A percentile compares a stretch with the other conserved stretches of the same genome.
phyloP scores from a whole-genome alignment of 208 protist genomes.

The Crithidia sp. region DNA sequence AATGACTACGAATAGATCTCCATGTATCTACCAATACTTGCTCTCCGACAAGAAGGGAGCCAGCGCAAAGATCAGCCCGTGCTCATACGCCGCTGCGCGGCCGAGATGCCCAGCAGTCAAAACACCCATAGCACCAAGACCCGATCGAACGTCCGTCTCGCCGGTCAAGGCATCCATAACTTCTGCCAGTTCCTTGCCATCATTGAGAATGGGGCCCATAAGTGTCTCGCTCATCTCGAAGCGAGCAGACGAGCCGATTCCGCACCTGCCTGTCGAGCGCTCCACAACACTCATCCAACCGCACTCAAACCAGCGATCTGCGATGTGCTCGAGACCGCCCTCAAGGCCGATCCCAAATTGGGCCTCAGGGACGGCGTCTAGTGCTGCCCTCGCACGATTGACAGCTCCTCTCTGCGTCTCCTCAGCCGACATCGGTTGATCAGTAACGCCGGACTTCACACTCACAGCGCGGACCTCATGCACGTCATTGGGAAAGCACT shows the following conservation, averaged over 20 bases:
- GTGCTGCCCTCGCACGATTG: slow-evolving; percentile 55
- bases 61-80: slow-evolving; percentile 83
- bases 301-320: slow-evolving; percentile 77
- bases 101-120: slow-evolving; percentile 71
- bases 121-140: slow-evolving; percentile 82
- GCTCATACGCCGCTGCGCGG: slow-evolving; percentile 65
- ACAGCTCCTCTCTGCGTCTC: slow-evolving; percentile 61
- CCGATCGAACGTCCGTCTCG: slow-evolving; percentile 74
- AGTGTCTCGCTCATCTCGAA: slow-evolving; percentile 81
- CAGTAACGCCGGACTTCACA: slow-evolving; percentile 58
- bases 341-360: slow-evolving; percentile 83
- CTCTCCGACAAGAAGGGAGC: slow-evolving; percentile 77
- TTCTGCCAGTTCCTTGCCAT: slow-evolving; percentile 79
- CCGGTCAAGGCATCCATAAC: slow-evolving; percentile 82
- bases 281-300: slow-evolving; percentile 84
- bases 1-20: not conserved
- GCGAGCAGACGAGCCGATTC: slow-evolving; percentile 73
- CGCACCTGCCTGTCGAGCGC: slow-evolving; percentile 45
- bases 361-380: slow-evolving; percentile 48
- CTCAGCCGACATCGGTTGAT: slow-evolving; percentile 82
- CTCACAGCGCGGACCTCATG: slow-evolving; percentile 52
- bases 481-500: slow-evolving; percentile 57
- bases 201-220: slow-evolving; percentile 69
- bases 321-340: slow-evolving; percentile 75
- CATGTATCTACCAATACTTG: slow-evolving; percentile 66